These are phyloP conservation scores for Backusella psychrophila DNA, from an alignment of 192 early-diverging fungal genomes.

Conservation along the genomic window DNA sequence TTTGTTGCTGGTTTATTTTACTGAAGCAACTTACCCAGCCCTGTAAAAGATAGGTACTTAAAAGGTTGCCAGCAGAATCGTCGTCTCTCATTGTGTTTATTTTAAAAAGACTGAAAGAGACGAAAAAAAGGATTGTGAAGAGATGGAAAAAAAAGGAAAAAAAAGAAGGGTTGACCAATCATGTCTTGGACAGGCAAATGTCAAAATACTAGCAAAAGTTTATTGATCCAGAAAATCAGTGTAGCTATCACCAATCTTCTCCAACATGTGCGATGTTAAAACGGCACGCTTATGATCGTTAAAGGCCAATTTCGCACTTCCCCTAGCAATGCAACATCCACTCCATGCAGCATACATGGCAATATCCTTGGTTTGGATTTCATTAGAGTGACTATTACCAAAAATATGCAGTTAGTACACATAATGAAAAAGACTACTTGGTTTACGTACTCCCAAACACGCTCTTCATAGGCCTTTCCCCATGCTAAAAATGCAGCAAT, in stretches of 20 bases:
- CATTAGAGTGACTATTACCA: conserved; percentile 30
- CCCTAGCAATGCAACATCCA: conserved; percentile 53
- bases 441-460: conserved; percentile 53
- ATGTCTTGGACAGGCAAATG: neutral
- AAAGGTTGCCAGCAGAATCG: neutral
- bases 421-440: neutral
- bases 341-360: conserved; percentile 68
- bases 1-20: neutral
- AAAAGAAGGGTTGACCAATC: neutral
- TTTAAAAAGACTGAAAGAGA: neutral
- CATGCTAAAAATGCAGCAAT: conserved; percentile 87
- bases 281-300: conserved; percentile 57
- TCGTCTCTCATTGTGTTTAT: neutral
- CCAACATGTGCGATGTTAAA: conserved; percentile 61
- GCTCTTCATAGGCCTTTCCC: conserved; percentile 64
- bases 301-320: conserved; percentile 56
- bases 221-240: neutral
- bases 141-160: neutral
- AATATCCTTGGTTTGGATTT: conserved; percentile 36
- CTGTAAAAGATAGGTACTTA: conserved; percentile 32
- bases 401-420: neutral
- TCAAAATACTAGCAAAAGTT: neutral
- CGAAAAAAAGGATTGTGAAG: neutral
- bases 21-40: conserved; percentile 32
- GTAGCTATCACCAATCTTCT: conserved; percentile 49